Evolutionary conservation across 2,329 filamentous ascomycete species (phyloP).

Genomic region (Cladophialophora bantiana): DNA sequence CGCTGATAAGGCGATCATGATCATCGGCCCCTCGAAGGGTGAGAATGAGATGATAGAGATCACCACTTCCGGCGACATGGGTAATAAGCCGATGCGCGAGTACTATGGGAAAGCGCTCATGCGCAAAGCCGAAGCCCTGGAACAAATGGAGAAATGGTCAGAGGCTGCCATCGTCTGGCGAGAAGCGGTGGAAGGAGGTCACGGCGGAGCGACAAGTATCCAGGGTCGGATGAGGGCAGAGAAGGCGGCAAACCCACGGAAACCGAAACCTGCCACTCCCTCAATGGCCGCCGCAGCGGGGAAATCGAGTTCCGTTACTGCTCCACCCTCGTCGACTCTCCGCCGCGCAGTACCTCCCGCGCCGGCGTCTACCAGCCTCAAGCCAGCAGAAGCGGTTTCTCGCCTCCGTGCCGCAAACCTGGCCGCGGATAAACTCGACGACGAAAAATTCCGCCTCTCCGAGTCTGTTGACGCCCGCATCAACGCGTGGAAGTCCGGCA

Average conservation of each 20-base stretch:
- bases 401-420: slow-evolving; percentile 83
- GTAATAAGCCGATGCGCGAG: slow-evolving; percentile 82
- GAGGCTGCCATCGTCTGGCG: slow-evolving; percentile 85
- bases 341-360: slow-evolving; percentile 41
- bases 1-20: slow-evolving; percentile 76
- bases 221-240: slow-evolving; percentile 90
- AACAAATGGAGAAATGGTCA: slow-evolving; percentile 92
- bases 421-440: slow-evolving; percentile 83
- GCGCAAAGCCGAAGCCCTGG: slow-evolving; percentile 92
- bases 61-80: slow-evolving; percentile 63
- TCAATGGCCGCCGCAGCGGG: slow-evolving; percentile 58
- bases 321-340: slow-evolving; percentile 33
- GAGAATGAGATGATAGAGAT: slow-evolving; percentile 81
- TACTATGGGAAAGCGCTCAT: slow-evolving; percentile 93
- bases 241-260: slow-evolving; percentile 73
- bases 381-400: slow-evolving; percentile 73
- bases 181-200: slow-evolving; percentile 79
- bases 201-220: slow-evolving; percentile 83
- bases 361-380: slow-evolving; percentile 40
- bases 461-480: slow-evolving; percentile 85
- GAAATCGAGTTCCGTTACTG: slow-evolving; percentile 59
- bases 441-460: slow-evolving; percentile 87
- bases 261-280: neutral
- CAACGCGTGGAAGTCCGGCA: slow-evolving; percentile 83
- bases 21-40: slow-evolving; percentile 82